These are phyloP conservation scores for Leccinellum luteum DNA, from an alignment of 768 basidiomycete species.

Conservation along the genomic window DNA sequence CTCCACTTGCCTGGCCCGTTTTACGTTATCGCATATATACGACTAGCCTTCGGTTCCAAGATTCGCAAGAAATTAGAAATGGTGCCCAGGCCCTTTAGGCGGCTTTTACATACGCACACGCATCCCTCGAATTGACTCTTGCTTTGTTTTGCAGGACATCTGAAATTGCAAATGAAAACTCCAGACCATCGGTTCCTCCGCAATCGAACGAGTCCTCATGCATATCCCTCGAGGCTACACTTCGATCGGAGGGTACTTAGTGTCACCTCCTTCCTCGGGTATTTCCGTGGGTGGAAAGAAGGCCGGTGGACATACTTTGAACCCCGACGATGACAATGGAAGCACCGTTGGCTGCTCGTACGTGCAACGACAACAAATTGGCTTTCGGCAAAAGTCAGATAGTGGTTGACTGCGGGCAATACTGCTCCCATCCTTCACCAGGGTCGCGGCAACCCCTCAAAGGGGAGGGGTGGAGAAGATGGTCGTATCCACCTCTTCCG, in stretches of 20 bases:
- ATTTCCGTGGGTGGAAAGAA: background rate
- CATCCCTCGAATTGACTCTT: background rate
- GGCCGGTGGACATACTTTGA: background rate
- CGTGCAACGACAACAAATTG: conserved; percentile 6
- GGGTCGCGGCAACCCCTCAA: background rate
- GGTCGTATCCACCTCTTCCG: conserved; percentile 1
- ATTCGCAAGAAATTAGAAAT: conserved; percentile 2
- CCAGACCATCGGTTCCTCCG: background rate
- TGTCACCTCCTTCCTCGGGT: background rate
- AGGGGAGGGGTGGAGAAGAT: background rate
- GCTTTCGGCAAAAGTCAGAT: background rate
- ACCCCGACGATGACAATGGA: background rate
- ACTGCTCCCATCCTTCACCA: background rate
- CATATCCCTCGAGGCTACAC: background rate
- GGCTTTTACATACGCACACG: background rate
- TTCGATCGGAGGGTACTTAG: background rate
- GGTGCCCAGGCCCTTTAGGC: background rate
- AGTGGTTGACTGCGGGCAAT: background rate
- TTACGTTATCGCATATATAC: conserved; percentile 17
- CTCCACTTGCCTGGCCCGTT: background rate
- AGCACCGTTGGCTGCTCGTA: background rate
- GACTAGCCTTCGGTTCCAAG: conserved; percentile 3
- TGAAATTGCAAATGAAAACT: background rate
- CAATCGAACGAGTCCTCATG: background rate
- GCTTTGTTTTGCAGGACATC: background rate